Evolutionary conservation across 148 eudicot genomes (phyloP).

Genomic region (Silene latifolia): DNA sequence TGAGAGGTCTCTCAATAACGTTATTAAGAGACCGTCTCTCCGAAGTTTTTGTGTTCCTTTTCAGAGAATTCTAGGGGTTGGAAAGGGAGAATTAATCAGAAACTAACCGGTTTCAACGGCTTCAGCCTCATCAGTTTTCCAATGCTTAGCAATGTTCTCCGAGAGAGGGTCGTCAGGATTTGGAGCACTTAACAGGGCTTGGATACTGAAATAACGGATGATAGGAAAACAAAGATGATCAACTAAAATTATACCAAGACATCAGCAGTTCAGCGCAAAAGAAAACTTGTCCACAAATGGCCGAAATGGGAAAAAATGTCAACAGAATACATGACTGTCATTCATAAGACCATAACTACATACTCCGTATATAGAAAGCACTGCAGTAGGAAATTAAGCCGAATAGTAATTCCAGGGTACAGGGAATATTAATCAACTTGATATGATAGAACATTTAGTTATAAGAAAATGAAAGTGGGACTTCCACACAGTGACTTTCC

Average conservation of each 20-base stretch:
- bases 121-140: constrained; percentile 85
- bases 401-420: not conserved
- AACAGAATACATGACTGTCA: not conserved
- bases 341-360: not conserved
- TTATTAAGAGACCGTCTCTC: no score
- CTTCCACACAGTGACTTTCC: not conserved
- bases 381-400: not conserved
- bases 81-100: not conserved
- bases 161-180: constrained; percentile 98
- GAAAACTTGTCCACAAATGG: not conserved
- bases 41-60: no score
- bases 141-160: constrained; percentile 96
- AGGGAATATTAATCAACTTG: not conserved
- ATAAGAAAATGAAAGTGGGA: not conserved
- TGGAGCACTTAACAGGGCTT: constrained; percentile 96
- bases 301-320: no score
- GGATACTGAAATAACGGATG: constrained; percentile 49
- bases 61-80: not conserved
- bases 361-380: not conserved
- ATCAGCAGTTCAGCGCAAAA: not conserved
- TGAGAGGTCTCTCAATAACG: no score
- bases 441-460: not conserved
- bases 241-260: not conserved
- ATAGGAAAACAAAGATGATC: constrained; percentile 17
- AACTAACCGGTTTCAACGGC: constrained; percentile 92